Conservation (phyloP, 108 stramenopile genomes). For the Cyclotella choctawhatcheeana region DNA sequence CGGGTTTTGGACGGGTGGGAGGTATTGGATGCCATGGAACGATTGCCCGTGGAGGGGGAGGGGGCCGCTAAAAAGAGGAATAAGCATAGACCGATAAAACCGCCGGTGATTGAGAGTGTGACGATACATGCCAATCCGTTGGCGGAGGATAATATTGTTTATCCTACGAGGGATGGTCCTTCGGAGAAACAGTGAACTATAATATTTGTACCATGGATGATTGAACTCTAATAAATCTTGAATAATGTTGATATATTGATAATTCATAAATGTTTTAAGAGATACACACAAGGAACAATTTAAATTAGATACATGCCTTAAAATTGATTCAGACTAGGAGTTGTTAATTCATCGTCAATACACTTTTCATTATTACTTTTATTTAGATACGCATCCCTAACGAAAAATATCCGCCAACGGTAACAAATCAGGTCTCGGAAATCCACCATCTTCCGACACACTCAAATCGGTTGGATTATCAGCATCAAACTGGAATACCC, state of each 20-base stretch:
- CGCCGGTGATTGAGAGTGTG: constrained; percentile 83
- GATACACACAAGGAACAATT: no score
- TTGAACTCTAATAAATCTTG: no score
- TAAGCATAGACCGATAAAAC: constrained; percentile 88
- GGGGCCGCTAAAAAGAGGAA: constrained; percentile 76
- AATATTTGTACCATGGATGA: no score
- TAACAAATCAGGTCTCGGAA: constrained; percentile 57
- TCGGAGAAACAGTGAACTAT: constrained; percentile 69
- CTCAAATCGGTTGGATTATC: constrained; percentile 49
- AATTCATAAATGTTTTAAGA: no score
- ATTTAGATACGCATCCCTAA: background rate
- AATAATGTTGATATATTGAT: no score
- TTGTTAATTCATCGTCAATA: background rate
- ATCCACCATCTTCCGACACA: constrained; percentile 52
- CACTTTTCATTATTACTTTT: background rate
- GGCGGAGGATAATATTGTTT: constrained; percentile 87
- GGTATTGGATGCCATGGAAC: constrained; percentile 94
- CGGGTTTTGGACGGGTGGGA: constrained; percentile 95
- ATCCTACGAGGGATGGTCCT: constrained; percentile 77
- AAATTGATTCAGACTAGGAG: background rate
- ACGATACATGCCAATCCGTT: constrained; percentile 98
- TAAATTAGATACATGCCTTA: no score
- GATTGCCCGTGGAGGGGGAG: constrained; percentile 81
- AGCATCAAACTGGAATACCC: constrained; percentile 55
- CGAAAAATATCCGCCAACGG: constrained; percentile 59